phyloP scores from a whole-genome alignment of 1,284 basidiomycete species.

The Puccinia coronata region DNA sequence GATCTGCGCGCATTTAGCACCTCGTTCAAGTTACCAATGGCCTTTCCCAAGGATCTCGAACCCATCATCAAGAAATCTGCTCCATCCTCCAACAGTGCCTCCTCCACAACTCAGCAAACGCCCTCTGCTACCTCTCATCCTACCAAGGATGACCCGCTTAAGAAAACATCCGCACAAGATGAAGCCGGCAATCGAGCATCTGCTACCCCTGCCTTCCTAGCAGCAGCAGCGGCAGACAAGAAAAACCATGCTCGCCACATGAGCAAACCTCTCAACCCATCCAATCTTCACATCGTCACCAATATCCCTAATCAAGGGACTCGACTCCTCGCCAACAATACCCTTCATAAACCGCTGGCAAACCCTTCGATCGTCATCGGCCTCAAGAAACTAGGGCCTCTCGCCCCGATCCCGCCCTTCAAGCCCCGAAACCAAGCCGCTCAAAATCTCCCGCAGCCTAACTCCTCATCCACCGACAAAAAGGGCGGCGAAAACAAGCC shows the following conservation, averaged over 20 bases:
- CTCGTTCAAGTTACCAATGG: constrained; percentile 84
- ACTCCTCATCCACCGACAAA: background rate
- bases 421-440: constrained; percentile 38
- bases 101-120: constrained; percentile 52
- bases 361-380: constrained; percentile 56
- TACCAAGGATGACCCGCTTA: constrained; percentile 55
- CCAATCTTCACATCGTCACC: constrained; percentile 44
- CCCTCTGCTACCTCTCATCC: too few species aligned
- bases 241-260: constrained; percentile 64
- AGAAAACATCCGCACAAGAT: constrained; percentile 69
- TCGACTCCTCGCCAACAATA: constrained; percentile 50
- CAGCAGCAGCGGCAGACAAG: too few species aligned
- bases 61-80: constrained; percentile 66
- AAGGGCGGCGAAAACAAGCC: constrained; percentile 15
- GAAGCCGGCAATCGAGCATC: constrained; percentile 74
- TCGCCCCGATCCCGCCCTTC: constrained; percentile 46
- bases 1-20: constrained; percentile 89
- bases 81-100: constrained; percentile 45
- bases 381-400: constrained; percentile 18
- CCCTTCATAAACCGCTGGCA: constrained; percentile 51
- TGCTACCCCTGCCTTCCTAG: constrained; percentile 71
- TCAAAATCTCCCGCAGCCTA: background rate
- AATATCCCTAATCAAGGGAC: constrained; percentile 26
- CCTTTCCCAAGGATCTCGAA: constrained; percentile 91
- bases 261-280: constrained; percentile 50